Base-by-base conservation (phyloP, 331 rosid species). In the Arachis monticola region DNA sequence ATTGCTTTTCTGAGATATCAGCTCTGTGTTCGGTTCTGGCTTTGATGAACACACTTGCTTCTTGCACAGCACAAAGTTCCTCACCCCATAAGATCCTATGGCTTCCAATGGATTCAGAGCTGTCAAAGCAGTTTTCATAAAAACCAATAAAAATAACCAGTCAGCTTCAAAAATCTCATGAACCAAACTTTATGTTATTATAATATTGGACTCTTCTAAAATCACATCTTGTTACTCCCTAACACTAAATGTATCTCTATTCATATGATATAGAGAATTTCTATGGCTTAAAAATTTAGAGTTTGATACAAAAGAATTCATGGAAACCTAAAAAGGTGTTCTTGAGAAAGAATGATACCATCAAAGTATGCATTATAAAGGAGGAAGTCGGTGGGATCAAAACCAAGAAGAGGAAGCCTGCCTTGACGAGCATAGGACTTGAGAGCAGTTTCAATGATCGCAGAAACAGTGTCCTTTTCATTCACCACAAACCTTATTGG, bases 401-500 rank as follows among this genome's bases (percentile, higher is more conserved):
- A 86, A 2, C 93, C 92, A 5, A 92, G 85, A 83, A 81, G 67
- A 8, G 87, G 96, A 48, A 90, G 85, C 61, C 91, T 72, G 58
- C 85, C 96, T 78, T 85, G 83, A 0, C 89, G 80, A 1, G 92
- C 92, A 68, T 90, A 87, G 10, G 83, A 74, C 58, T 84, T 82
- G 31, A 92, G 86, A 70, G 85, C 82, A 45, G 79, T 83, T 8
- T 77, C 81, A 55, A 88, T 87, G 44, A 88, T 91, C 1, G 10
- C 63, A 35, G 84, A 80, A 67, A 92, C 93, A 11, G 64, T 56
- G 8, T 90, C 89, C 1, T 77, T 77, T 70, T 88, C 88, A 6
- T 83, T 85, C 70, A 84, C 93, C 74, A 92, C 88, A 11, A 90
- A 88, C 57, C 90, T 80, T 63, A 92, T 14, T 0, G 97, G 92